A percentile compares a stretch with the other conserved stretches of the same genome.
Conservation (phyloP, 164 flowering plant species). For the Vitis cinerea region DNA sequence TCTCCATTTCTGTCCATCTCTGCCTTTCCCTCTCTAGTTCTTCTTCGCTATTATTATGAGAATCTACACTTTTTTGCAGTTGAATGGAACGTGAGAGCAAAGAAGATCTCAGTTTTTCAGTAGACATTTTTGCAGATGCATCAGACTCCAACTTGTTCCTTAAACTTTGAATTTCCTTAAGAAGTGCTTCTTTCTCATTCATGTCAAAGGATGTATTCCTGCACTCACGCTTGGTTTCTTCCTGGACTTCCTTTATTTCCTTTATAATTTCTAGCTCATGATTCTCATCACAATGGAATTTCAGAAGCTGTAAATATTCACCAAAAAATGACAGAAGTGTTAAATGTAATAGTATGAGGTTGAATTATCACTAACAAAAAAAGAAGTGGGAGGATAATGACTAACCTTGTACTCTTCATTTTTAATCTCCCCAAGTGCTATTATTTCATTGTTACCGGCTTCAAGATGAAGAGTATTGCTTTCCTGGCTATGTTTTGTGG, state of each 20-base stretch:
- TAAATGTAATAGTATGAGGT: too few species aligned
- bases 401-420: constrained; percentile 30
- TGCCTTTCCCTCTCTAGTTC: constrained; percentile 80
- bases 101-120: constrained; percentile 45
- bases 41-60: constrained; percentile 30
- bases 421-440: constrained; percentile 14
- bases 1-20: constrained; percentile 94
- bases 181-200: constrained; percentile 73
- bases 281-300: constrained; percentile 18
- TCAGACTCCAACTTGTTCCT: constrained; percentile 58
- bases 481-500: constrained; percentile 15
- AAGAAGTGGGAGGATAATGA: background rate
- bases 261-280: constrained; percentile 27
- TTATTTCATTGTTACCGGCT: constrained; percentile 19
- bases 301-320: constrained; percentile 34
- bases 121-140: constrained; percentile 34
- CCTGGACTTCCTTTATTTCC: constrained; percentile 35
- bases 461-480: constrained; percentile 9
- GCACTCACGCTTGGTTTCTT: constrained; percentile 20
- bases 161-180: constrained; percentile 63
- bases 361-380: background rate
- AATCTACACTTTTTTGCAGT: constrained; percentile 38
- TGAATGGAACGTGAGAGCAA: constrained; percentile 47
- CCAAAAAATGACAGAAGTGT: background rate
- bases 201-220: constrained; percentile 28